Base-by-base conservation (phyloP, 352 stramenopile genomes). In the Aphanomyces stellatus region DNA sequence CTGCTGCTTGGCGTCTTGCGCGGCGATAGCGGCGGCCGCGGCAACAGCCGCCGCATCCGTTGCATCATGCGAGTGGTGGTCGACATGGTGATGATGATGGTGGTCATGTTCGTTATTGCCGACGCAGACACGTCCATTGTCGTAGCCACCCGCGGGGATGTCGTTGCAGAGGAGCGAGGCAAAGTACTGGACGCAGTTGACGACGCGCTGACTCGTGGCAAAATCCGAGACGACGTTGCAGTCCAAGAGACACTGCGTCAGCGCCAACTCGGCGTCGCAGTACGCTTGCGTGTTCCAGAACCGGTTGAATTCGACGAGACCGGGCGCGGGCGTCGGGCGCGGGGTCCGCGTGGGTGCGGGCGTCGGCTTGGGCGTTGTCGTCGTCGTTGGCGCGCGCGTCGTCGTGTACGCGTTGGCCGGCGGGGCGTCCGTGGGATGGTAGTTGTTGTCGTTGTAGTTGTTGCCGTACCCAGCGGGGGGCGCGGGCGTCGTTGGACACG, bases 221-320 rank as follows among this genome's bases (percentile, higher is more conserved):
- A 66, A 66, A 22, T 66, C 59, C 5, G 6, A 19, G 59, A 66
- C 46, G 28, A 56, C 59, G 24, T 66, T 66, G 37, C 35, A 53
- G 24, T 66, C 15, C 34, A 66, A 17, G 42, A 66, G 46, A 27
- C 59, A 66, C 24, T 66, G 34, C 1, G 24, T 55, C n/a, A 66
- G 31, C 17, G 35, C 41, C 11, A 66, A 28, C 31, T 66, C 37
- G 17, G 59, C 59, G 46, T 66, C 59, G 59, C 59, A 66, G 37
- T 34, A 66, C 30, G 13, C 13, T 13, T 27, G 30, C 27, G 59
- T 37, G 46, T 59, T 66, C 59, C 59, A 66, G 17, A 66, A 66
- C 31, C 57, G 35, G 27, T 55, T 66, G 31, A 66, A 66, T 35
- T 66, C 59, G 25, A 19, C 35, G 4, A 24, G 34, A 4, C 27